These are phyloP conservation scores for Marasmius oreades DNA, from an alignment of 1,284 basidiomycete genomes.

Conservation along the genomic window DNA sequence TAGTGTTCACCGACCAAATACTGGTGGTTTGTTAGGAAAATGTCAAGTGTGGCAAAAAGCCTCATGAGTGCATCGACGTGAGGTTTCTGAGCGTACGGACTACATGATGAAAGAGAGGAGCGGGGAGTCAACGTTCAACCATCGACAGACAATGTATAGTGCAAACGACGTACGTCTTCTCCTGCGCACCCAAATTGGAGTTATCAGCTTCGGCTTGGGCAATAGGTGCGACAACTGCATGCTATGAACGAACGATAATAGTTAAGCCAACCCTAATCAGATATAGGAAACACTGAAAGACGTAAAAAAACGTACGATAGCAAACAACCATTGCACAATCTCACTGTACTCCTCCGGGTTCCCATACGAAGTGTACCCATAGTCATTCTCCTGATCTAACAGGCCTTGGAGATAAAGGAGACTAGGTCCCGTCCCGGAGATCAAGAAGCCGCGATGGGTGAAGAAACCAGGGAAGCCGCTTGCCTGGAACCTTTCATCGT, in stretches of 20 bases:
- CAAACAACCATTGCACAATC: constrained; percentile 8
- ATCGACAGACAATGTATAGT: too few relatives aligned
- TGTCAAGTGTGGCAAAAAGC: background rate
- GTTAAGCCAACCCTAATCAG: background rate
- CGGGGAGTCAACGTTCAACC: too few relatives aligned
- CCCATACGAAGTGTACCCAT: constrained; percentile 41
- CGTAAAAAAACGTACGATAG: background rate
- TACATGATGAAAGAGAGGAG: too few relatives aligned
- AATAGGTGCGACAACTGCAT: background rate
- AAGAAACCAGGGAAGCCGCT: constrained; percentile 55
- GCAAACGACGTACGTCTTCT: background rate
- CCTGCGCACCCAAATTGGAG: background rate
- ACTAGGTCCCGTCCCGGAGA: constrained; percentile 62
- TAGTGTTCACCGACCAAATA: background rate
- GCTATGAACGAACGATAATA: too few relatives aligned
- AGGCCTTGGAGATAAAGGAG: constrained; percentile 54
- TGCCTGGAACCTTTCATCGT: constrained; percentile 17
- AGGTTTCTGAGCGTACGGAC: background rate
- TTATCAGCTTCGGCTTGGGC: background rate
- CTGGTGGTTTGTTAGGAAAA: background rate
- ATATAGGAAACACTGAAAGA: background rate
- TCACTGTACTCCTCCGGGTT: constrained; percentile 45
- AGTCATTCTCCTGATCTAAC: constrained; percentile 48
- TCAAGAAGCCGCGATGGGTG: constrained; percentile 40
- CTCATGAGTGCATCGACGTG: background rate